Evolutionary conservation across 306 rosid species (phyloP).

Genomic region (Herpetospermum pedunculosum): DNA sequence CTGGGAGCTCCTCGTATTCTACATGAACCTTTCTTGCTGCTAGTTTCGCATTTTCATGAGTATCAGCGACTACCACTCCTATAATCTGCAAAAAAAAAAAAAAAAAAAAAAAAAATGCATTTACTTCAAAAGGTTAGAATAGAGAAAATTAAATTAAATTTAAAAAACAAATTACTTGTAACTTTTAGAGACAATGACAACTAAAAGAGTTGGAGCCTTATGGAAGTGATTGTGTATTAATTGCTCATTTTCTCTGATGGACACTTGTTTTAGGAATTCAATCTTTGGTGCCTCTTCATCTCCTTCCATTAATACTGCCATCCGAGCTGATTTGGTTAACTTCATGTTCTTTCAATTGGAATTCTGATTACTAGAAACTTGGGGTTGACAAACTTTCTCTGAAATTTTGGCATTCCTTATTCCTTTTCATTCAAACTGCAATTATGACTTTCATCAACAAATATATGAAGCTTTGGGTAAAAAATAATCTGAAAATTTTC

Average conservation of each 20-base stretch:
- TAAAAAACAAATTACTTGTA: neutral
- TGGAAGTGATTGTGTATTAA: neutral
- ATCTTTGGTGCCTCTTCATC: neutral
- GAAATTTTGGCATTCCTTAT: neutral
- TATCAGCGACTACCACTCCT: slow-evolving; percentile 90
- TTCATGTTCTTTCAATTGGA: neutral
- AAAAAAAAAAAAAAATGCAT: slow-evolving; percentile 16
- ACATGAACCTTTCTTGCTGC: slow-evolving; percentile 61
- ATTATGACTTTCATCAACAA: neutral
- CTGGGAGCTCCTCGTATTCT: slow-evolving; percentile 77
- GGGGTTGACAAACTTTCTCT: neutral
- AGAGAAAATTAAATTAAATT: neutral
- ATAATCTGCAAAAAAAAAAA: slow-evolving; percentile 44
- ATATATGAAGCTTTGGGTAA: neutral
- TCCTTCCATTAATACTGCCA: neutral
- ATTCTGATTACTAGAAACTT: neutral
- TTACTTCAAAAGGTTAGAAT: neutral
- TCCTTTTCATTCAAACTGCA: neutral
- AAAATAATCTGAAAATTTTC: neutral
- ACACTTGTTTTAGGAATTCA: neutral
- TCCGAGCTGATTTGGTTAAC: neutral
- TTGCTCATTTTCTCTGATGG: neutral
- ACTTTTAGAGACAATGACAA: neutral
- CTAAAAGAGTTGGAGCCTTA: neutral
- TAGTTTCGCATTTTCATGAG: slow-evolving; percentile 85